Base-by-base conservation (phyloP, 2,329 filamentous ascomycete species). In the Neoarthrinium moseri region DNA sequence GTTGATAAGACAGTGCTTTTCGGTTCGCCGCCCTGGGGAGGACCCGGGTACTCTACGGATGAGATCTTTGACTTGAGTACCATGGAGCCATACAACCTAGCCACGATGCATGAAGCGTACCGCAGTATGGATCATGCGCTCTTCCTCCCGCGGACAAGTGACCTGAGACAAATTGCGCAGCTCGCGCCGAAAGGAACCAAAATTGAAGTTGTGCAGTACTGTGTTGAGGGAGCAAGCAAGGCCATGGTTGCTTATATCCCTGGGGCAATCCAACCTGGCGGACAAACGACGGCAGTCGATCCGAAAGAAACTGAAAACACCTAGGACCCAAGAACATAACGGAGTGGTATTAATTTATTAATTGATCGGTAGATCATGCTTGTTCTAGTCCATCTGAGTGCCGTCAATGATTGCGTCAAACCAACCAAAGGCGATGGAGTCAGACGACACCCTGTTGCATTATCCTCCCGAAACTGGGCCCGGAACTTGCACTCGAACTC, bases 171-270 rank as follows among this genome's bases (percentile, higher is more conserved):
- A 66, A 75, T 96, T 51, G 87, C 89, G 4, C 75, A 66, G 52
- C 59, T 85, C 24, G 72, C 69, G 1, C 71, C 73, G 4, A 48
- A 21, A 1, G 43, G 24, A 7, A 48, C 64, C 20, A 87, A 86
- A 67, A 73, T 89, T 15, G 81, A 86, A 35, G 84, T 92, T 21
- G 81, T 89, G 39, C 94, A 99, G 70, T 97, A 97, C 63, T 96
- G 91, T 61, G 89, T 95, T 71, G 78, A 87, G 56, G 90, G 91
- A 11, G 88, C 88, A 6, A 96, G 91, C 66, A 96, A 96, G 68
- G 87, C 86, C 44, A 67, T 86, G 64, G 81, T 83, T n/a, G 81
- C 77, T 23, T 86, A 82, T 56, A 69, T 84, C 18, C 78, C 79
- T 6, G 61, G 23, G n/a, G 21, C 15, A 29, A 41, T 41, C 23